Conservation (phyloP, 345 rosid species). For the Gossypium longicalyx region DNA sequence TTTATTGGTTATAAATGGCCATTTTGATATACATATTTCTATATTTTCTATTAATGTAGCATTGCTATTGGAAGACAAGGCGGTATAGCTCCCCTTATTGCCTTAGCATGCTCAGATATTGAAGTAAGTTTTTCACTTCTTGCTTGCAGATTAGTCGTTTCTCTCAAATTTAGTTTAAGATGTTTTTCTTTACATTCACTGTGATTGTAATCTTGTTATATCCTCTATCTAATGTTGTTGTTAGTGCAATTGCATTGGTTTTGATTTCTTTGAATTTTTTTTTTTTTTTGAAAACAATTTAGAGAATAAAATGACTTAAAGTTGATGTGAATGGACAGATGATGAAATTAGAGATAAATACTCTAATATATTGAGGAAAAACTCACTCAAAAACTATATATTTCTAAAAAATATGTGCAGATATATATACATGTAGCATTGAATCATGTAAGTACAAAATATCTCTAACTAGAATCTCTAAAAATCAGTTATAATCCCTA, state of each 20-base stretch:
- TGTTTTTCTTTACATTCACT: not conserved
- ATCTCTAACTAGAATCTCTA: no score
- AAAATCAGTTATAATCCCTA: no score
- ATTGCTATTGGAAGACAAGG: slow-evolving; percentile 76
- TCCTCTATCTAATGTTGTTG: not conserved
- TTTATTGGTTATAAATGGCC: not conserved
- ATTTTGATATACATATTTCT: not conserved
- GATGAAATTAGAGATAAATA: no score
- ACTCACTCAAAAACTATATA: no score
- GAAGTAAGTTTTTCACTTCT: slow-evolving; percentile 37
- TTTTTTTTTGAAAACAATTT: not conserved
- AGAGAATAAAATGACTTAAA: no score
- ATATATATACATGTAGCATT: no score
- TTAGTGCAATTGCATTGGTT: not conserved
- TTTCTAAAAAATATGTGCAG: no score
- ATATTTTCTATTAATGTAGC: slow-evolving; percentile 30
- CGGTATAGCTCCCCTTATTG: slow-evolving; percentile 66
- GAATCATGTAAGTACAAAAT: no score
- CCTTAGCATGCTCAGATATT: slow-evolving; percentile 57
- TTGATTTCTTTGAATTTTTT: not conserved
- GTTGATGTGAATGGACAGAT: no score
- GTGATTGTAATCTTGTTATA: not conserved
- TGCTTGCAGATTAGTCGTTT: not conserved
- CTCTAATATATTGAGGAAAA: no score
- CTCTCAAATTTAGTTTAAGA: not conserved